Percentiles rank a stretch among this genome's conserved stretches.
phyloP scores from a whole-genome alignment of 2,329 filamentous ascomycete species.

The Pseudogymnoascus sp. region DNA sequence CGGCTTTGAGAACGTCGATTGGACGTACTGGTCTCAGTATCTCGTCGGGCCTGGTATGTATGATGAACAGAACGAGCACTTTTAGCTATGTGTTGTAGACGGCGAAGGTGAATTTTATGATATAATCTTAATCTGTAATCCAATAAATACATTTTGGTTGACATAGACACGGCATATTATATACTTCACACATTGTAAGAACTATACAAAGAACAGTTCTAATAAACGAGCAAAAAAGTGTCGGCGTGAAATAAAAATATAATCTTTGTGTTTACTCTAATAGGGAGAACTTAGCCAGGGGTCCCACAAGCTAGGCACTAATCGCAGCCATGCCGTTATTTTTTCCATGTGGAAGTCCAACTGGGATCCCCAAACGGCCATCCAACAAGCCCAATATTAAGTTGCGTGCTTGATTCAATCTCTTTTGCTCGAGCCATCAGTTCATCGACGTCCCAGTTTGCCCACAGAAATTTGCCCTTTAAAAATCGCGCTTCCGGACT shows the following conservation, averaged over 20 bases:
- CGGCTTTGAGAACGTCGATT: constrained; percentile 21
- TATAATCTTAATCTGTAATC: too few species aligned
- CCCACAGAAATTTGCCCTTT: constrained; percentile 39
- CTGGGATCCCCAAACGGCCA: constrained; percentile 16
- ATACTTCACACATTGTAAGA: too few species aligned
- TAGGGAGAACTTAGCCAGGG: background rate
- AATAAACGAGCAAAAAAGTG: too few species aligned
- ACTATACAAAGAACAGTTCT: too few species aligned
- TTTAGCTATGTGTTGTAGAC: background rate
- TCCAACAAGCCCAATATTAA: constrained; percentile 19
- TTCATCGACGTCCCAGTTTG: constrained; percentile 45
- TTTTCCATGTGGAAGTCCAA: constrained; percentile 8
- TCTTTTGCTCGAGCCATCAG: constrained; percentile 34
- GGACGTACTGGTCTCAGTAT: constrained; percentile 12
- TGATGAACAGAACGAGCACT: background rate
- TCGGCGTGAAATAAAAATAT: background rate
- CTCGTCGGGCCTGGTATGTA: background rate
- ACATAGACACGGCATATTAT: too few species aligned
- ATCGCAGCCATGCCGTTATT: background rate
- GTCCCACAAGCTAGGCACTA: background rate
- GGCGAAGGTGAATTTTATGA: too few species aligned
- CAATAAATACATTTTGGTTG: too few species aligned
- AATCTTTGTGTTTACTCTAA: background rate
- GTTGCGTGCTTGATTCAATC: constrained; percentile 23
- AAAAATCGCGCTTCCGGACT: constrained; percentile 39